Percentiles rank a stretch among this genome's conserved stretches.
Evolutionary conservation across 1,139 yeast species (phyloP).

Genomic region (Kodamaea fungicola): DNA sequence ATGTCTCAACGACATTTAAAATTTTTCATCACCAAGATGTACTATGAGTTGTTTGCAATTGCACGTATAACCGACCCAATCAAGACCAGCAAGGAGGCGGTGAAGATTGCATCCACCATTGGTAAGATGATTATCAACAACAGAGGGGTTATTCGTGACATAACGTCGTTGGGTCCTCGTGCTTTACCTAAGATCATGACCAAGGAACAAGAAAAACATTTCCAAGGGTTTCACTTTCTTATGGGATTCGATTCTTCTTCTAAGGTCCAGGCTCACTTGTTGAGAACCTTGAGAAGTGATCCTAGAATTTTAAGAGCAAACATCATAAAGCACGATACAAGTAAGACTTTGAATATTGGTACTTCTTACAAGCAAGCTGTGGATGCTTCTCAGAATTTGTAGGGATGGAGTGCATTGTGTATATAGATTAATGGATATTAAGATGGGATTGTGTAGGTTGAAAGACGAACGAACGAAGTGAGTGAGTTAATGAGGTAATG

Average conservation of each 20-base stretch:
- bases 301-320: constrained; percentile 86
- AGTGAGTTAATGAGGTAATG: neutral
- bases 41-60: constrained; percentile 86
- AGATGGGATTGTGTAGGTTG: neutral
- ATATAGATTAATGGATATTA: constrained; percentile 1
- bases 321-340: constrained; percentile 65
- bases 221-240: constrained; percentile 84
- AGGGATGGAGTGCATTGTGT: neutral
- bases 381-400: constrained; percentile 12
- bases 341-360: constrained; percentile 49
- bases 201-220: constrained; percentile 85
- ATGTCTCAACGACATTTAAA: neutral
- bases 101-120: constrained; percentile 68
- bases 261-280: constrained; percentile 80
- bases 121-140: constrained; percentile 82
- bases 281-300: constrained; percentile 77
- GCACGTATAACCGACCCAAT: constrained; percentile 70
- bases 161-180: constrained; percentile 74
- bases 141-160: constrained; percentile 86
- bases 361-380: constrained; percentile 44
- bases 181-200: constrained; percentile 78
- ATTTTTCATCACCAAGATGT: constrained; percentile 44
- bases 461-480: neutral
- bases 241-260: constrained; percentile 85
- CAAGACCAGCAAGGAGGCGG: constrained; percentile 60